A percentile compares a stretch with the other conserved stretches of the same genome.
phyloP scores from a whole-genome alignment of 352 stramenopile species.

The Globisporangium takayamanum region DNA sequence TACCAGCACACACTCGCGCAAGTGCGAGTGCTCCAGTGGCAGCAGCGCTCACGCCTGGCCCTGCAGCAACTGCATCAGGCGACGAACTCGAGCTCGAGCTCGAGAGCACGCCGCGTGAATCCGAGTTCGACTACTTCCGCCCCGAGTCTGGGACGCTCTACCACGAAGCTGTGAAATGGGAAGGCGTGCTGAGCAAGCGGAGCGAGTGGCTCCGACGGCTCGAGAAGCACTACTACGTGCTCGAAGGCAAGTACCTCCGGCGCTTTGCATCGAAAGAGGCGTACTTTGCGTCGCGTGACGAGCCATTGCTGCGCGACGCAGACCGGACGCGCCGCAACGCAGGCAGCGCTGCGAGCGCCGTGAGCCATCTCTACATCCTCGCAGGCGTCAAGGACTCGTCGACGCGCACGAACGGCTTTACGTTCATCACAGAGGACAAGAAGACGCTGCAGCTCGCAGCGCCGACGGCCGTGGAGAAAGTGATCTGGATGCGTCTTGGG shows the following conservation, averaged over 20 bases:
- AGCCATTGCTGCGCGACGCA: conserved; percentile 51
- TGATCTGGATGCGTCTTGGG: conserved; percentile 85
- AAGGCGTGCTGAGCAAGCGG: conserved; percentile 70
- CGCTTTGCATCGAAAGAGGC: conserved; percentile 82
- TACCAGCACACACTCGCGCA: no score
- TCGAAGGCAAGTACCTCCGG: conserved; percentile 80
- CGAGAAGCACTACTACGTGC: conserved; percentile 84
- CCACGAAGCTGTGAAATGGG: conserved; percentile 80
- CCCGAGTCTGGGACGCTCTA: conserved; percentile 63
- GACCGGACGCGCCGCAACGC: conserved; percentile 33
- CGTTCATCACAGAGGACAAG: conserved; percentile 86
- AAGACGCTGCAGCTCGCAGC: conserved; percentile 76
- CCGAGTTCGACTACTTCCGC: conserved; percentile 34
- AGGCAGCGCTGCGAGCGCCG: conserved; percentile 32
- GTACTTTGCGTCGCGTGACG: conserved; percentile 70
- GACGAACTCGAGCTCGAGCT: conserved; percentile 7
- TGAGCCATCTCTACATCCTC: conserved; percentile 75
- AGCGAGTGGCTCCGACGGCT: conserved; percentile 79
- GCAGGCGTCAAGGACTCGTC: conserved; percentile 83
- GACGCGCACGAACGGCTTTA: conserved; percentile 72
- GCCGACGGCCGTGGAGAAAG: conserved; percentile 72
- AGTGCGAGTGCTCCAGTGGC: no score
- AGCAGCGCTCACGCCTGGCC: no score
- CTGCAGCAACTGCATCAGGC: background rate
- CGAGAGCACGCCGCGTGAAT: conserved; percentile 12